These are phyloP conservation scores for Monosporascus cannonballus DNA, from an alignment of 2,329 filamentous ascomycete species.

Conservation along the genomic window DNA sequence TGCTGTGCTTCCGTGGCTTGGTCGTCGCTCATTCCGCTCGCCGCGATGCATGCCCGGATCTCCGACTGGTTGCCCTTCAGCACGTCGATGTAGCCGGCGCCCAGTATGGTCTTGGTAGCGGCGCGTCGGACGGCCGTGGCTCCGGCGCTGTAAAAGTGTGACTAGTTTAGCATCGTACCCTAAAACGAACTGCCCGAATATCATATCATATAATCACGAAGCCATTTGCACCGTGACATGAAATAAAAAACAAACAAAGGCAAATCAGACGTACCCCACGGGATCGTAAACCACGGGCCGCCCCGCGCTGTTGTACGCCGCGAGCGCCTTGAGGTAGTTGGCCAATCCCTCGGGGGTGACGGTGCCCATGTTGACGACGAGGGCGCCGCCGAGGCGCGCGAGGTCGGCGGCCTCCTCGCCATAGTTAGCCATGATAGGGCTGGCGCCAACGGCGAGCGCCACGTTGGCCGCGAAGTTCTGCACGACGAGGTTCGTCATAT, in stretches of 20 bases:
- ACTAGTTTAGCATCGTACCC: not conserved
- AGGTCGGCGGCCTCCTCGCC: slow-evolving; percentile 77
- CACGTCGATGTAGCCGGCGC: slow-evolving; percentile 71
- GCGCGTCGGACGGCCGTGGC: slow-evolving; percentile 69
- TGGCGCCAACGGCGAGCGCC: slow-evolving; percentile 75
- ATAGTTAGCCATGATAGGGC: slow-evolving; percentile 91
- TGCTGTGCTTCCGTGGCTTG: slow-evolving; percentile 26
- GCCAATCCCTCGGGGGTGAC: slow-evolving; percentile 67
- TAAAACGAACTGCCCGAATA: not conserved
- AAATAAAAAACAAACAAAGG: not conserved
- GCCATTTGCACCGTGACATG: not conserved
- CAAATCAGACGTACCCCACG: slow-evolving; percentile 55
- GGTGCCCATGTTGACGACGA: slow-evolving; percentile 95
- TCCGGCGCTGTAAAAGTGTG: slow-evolving; percentile 49
- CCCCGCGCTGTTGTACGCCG: slow-evolving; percentile 72
- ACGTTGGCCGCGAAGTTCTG: slow-evolving; percentile 94
- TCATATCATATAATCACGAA: not conserved
- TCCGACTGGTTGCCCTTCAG: slow-evolving; percentile 95
- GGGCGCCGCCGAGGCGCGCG: slow-evolving; percentile 65
- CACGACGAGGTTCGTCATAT: slow-evolving; percentile 96
- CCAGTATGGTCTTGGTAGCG: slow-evolving; percentile 66
- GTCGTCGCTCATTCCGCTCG: slow-evolving; percentile 13
- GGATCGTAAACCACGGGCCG: slow-evolving; percentile 82
- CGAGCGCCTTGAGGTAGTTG: slow-evolving; percentile 68
- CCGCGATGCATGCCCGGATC: slow-evolving; percentile 65